Evolutionary conservation across 23 red algal genomes (phyloP).

Genomic region (Gracilaria caudata): DNA sequence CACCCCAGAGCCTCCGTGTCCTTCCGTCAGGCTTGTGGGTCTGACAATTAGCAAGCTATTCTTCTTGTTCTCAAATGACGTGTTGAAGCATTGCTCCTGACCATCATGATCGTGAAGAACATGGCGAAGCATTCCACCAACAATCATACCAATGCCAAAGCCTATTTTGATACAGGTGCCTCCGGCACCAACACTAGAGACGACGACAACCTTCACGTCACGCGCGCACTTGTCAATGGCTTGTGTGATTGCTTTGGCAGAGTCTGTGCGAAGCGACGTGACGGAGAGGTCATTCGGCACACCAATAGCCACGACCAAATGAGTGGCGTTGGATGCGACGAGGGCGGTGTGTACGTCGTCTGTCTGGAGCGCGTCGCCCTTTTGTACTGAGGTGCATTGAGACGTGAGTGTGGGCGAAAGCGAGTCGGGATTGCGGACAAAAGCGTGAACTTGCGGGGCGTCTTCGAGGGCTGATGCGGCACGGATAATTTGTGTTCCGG

Average conservation of each 20-base stretch:
- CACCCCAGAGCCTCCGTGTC: not conserved
- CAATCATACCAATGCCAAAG: constrained; percentile 27
- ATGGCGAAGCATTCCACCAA: constrained; percentile 27
- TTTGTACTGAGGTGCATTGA: constrained; percentile 33
- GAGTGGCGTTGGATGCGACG: not conserved
- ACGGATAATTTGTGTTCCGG: constrained; percentile 32
- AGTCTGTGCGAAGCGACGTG: constrained; percentile 9
- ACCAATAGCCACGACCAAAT: constrained; percentile 36
- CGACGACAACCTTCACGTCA: constrained; percentile 40
- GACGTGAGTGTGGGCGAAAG: constrained; percentile 1
- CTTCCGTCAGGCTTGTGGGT: constrained; percentile 42
- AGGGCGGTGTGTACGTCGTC: constrained; percentile 30
- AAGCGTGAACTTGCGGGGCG: constrained; percentile 33
- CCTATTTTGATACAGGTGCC: constrained; percentile 47
- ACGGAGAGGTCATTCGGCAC: constrained; percentile 20
- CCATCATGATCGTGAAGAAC: constrained; percentile 45
- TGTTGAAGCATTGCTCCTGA: constrained; percentile 34
- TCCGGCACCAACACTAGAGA: constrained; percentile 52
- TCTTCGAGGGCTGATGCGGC: constrained; percentile 2
- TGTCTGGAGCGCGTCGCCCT: constrained; percentile 22
- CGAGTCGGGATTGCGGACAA: constrained; percentile 43
- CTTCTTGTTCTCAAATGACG: constrained; percentile 9
- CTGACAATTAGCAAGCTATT: constrained; percentile 40
- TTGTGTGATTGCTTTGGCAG: constrained; percentile 33
- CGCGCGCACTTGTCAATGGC: not conserved